These are phyloP conservation scores for Hamamelis virginiana DNA, from an alignment of 164 flowering plant species.

Conservation along the genomic window DNA sequence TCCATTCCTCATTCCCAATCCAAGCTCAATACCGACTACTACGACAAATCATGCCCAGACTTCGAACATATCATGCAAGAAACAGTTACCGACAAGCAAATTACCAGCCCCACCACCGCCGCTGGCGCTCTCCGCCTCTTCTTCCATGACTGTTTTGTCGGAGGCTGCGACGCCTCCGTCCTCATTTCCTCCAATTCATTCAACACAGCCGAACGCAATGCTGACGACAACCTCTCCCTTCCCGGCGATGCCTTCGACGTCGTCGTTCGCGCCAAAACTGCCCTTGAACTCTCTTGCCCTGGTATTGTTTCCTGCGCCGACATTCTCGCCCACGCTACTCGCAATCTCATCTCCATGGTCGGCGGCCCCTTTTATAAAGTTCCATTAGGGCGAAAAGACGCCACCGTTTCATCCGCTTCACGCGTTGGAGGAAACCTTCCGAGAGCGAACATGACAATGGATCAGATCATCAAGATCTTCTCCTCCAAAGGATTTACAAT, in stretches of 20 bases:
- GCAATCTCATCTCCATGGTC: conserved; percentile 52
- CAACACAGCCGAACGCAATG: conserved; percentile 58
- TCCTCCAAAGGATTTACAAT: conserved; percentile 40
- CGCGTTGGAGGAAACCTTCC: conserved; percentile 35
- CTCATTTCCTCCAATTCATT: conserved; percentile 46
- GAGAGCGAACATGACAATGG: conserved; percentile 31
- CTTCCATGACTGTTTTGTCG: conserved; percentile 20
- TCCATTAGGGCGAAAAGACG: conserved; percentile 53
- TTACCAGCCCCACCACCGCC: conserved; percentile 18
- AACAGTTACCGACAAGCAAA: conserved; percentile 9
- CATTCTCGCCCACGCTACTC: conserved; percentile 51
- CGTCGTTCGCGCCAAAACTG: conserved; percentile 49
- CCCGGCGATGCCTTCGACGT: conserved; percentile 72
- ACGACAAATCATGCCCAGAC: conserved; percentile 17
- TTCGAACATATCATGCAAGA: conserved; percentile 8
- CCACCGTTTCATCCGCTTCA: conserved; percentile 33
- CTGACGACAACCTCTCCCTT: conserved; percentile 58
- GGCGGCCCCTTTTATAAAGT: conserved; percentile 60
- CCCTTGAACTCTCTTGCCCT: conserved; percentile 60
- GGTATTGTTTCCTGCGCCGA: conserved; percentile 66
- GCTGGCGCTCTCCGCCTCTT: conserved; percentile 20
- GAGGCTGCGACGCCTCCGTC: conserved; percentile 25
- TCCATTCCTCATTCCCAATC: not conserved
- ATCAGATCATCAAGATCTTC: conserved; percentile 36
- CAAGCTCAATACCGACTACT: conserved; percentile 11